Base-by-base conservation (phyloP, 129 eudicot species). In the sunflower (Helianthus annuus) region DNA sequence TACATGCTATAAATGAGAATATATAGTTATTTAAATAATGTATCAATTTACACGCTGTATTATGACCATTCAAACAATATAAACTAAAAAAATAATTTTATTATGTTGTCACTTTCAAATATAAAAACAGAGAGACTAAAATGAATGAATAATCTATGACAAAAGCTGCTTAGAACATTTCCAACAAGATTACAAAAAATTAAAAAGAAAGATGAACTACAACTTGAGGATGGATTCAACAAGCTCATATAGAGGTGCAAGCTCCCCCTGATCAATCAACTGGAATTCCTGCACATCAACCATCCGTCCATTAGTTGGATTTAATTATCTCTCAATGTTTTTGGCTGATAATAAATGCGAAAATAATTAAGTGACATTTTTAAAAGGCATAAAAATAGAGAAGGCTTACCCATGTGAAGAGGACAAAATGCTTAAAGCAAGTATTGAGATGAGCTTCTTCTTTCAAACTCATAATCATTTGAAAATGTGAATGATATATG, bases 261-360 rank as follows among this genome's bases (percentile, higher is more conserved):
- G 95, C 84, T 88, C 97, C 49, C 78, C 90, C 55, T 88, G 87
- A 72, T 91, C 95, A 48, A 91, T 91, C 84, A 91, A 78, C 58
- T 79, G 89, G 52, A 91, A 91, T 81, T 91, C 97, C 97, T 91
- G 88, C 32, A 46, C 79, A 82, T 45, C 51, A 40, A 63, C 52
- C 46, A 27, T 68, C 48, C 73, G 29, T n/a, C 42, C 59, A 42
- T 76, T 79, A 67, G 48, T 71, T 27, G 19, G 70, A 22, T 53
- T 45, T 7, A 64, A 13, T 6, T 9, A 57, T 3, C 66, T 32
- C 66, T 58, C 5, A 60, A 32, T 27, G 39, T 11, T 27, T 19
- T 22, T 4, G 62, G 38, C 0, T 27, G 66, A 60, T 4, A 5
- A 60, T 42, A 32, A 10, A 5, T n/a, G 6, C 14, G 14, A 7